Conservation (phyloP, 768 basidiomycete species). For the Fistulinella prunicolor region DNA sequence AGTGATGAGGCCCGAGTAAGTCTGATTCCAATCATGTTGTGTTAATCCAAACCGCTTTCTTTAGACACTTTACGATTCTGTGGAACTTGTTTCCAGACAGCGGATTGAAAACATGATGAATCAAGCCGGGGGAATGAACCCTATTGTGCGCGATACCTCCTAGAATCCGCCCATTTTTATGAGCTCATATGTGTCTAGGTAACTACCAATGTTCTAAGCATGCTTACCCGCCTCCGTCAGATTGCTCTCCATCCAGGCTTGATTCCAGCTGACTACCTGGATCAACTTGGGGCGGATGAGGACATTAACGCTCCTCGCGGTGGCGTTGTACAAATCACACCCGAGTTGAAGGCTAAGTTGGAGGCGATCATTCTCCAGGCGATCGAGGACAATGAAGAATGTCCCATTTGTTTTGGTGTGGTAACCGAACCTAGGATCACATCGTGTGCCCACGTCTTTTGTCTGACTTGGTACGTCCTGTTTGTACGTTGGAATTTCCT, state of each 20-base stretch:
- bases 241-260: constrained; percentile 76
- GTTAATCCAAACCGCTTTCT: constrained; percentile 3
- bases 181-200: constrained; percentile 39
- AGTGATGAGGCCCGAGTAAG: constrained; percentile 61
- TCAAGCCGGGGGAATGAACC: constrained; percentile 34
- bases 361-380: constrained; percentile 59
- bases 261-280: constrained; percentile 66
- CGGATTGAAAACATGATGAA: constrained; percentile 57
- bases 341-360: constrained; percentile 52
- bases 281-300: constrained; percentile 45
- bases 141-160: constrained; percentile 36
- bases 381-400: constrained; percentile 81
- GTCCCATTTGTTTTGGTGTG: constrained; percentile 68
- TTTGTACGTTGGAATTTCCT: background rate
- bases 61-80: constrained; percentile 65
- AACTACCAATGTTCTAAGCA: constrained; percentile 67
- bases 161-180: background rate
- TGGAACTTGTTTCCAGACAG: constrained; percentile 60
- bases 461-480: constrained; percentile 56
- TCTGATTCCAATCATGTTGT: background rate
- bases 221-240: constrained; percentile 87
- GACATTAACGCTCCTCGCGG: constrained; percentile 22
- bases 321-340: constrained; percentile 41
- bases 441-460: constrained; percentile 69
- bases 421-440: constrained; percentile 70